Percentiles rank a stretch among this genome's conserved stretches.
Evolutionary conservation across 2,329 filamentous ascomycete species (phyloP).

Genomic region (Drechslerella stenobrocha): DNA sequence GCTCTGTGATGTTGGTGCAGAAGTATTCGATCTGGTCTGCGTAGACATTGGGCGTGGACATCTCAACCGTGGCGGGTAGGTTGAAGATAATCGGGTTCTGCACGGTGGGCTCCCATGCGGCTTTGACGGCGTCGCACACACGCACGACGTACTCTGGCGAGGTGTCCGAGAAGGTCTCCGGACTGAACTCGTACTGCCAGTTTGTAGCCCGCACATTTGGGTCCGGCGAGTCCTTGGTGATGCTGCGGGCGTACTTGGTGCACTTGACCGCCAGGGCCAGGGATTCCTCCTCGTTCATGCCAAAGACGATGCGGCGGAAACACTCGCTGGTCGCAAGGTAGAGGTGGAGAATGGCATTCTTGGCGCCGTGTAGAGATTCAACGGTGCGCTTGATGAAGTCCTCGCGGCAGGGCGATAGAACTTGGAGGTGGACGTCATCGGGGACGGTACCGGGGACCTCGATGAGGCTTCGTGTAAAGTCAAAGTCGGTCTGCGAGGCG

Average conservation of each 20-base stretch:
- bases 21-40: constrained; percentile 98
- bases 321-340: constrained; percentile 96
- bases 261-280: constrained; percentile 81
- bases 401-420: constrained; percentile 85
- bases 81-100: constrained; percentile 93
- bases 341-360: constrained; percentile 92
- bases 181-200: constrained; percentile 82
- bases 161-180: constrained; percentile 89
- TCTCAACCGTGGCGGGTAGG: constrained; percentile 91
- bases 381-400: constrained; percentile 89
- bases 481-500: constrained; percentile 91
- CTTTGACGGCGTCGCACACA: constrained; percentile 91
- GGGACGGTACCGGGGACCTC: constrained; percentile 81
- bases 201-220: constrained; percentile 61
- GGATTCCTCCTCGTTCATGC: constrained; percentile 78
- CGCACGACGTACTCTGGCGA: constrained; percentile 78
- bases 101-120: constrained; percentile 79
- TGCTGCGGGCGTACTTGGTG: constrained; percentile 79
- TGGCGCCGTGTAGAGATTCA: constrained; percentile 81
- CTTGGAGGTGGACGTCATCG: constrained; percentile 88
- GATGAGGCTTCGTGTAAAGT: constrained; percentile 85
- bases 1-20: constrained; percentile 78
- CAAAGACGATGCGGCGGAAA: constrained; percentile 89
- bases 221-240: constrained; percentile 77
- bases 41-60: constrained; percentile 92